Evolutionary conservation across 2,329 filamentous ascomycete genomes (phyloP).

Genomic region (Phaeosphaeriaceae sp.): DNA sequence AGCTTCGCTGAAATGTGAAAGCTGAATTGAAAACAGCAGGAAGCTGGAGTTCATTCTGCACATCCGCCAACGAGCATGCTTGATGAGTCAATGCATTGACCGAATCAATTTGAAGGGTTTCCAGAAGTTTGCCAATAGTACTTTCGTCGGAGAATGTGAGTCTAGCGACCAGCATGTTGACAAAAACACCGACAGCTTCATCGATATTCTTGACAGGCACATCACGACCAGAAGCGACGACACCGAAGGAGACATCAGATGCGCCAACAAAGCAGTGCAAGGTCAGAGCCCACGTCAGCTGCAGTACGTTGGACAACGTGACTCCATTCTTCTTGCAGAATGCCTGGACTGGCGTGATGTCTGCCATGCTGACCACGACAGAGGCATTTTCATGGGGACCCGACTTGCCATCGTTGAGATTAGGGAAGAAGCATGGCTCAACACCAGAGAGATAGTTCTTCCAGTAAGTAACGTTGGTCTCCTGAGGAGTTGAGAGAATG

Average conservation of each 20-base stretch:
- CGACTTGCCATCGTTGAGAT: slow-evolving; percentile 43
- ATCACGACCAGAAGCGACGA: slow-evolving; percentile 62
- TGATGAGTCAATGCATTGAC: slow-evolving; percentile 58
- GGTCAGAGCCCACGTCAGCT: slow-evolving; percentile 61
- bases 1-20: slow-evolving; percentile 45
- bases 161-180: slow-evolving; percentile 63
- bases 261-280: slow-evolving; percentile 57
- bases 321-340: slow-evolving; percentile 52
- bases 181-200: slow-evolving; percentile 59
- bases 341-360: slow-evolving; percentile 22
- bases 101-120: slow-evolving; percentile 56
- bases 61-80: slow-evolving; percentile 53
- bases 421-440: slow-evolving; percentile 57
- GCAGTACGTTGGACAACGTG: slow-evolving; percentile 60
- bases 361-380: slow-evolving; percentile 50
- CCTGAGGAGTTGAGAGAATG: slow-evolving; percentile 34
- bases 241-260: slow-evolving; percentile 61
- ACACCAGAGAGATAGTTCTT: slow-evolving; percentile 52
- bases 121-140: slow-evolving; percentile 50
- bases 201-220: slow-evolving; percentile 57
- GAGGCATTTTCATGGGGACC: slow-evolving; percentile 45
- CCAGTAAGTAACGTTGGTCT: slow-evolving; percentile 53
- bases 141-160: slow-evolving; percentile 48
- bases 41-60: slow-evolving; percentile 46
- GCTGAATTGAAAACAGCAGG: slow-evolving; percentile 46